These are phyloP conservation scores for Boletus pseudopeckii DNA, from an alignment of 768 basidiomycete species.

Conservation along the genomic window DNA sequence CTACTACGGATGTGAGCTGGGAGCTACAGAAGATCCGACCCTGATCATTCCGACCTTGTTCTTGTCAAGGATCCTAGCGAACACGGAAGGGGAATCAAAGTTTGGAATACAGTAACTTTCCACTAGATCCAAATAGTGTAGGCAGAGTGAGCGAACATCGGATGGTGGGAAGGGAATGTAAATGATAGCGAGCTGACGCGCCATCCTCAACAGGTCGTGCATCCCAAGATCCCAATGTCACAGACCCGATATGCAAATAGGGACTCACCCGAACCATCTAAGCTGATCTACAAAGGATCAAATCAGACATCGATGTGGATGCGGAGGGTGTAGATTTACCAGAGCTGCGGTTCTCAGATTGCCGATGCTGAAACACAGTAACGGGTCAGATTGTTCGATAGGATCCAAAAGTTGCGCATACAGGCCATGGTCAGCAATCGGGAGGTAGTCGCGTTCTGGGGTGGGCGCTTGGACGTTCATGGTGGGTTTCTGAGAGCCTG, in stretches of 20 bases:
- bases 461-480: constrained; percentile 53
- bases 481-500: constrained; percentile 1
- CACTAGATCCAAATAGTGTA: constrained; percentile 40
- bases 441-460: constrained; percentile 61
- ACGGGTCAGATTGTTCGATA: constrained; percentile 10
- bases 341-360: constrained; percentile 82
- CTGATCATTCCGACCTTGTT: constrained; percentile 49
- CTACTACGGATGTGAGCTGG: constrained; percentile 28
- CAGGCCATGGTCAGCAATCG: constrained; percentile 80
- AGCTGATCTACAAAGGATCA: constrained; percentile 47
- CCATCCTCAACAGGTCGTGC: background rate
- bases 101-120: constrained; percentile 92
- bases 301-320: constrained; percentile 3
- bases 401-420: constrained; percentile 34
- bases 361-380: constrained; percentile 54
- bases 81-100: constrained; percentile 92
- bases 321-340: constrained; percentile 29
- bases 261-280: constrained; percentile 73
- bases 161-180: background rate
- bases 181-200: background rate
- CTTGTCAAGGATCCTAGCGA: constrained; percentile 86
- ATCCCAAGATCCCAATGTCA: background rate
- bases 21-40: background rate
- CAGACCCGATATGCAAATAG: background rate
- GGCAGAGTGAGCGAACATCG: constrained; percentile 2